Conservation (phyloP, 768 basidiomycete species). For the Suillus clintonianus region DNA sequence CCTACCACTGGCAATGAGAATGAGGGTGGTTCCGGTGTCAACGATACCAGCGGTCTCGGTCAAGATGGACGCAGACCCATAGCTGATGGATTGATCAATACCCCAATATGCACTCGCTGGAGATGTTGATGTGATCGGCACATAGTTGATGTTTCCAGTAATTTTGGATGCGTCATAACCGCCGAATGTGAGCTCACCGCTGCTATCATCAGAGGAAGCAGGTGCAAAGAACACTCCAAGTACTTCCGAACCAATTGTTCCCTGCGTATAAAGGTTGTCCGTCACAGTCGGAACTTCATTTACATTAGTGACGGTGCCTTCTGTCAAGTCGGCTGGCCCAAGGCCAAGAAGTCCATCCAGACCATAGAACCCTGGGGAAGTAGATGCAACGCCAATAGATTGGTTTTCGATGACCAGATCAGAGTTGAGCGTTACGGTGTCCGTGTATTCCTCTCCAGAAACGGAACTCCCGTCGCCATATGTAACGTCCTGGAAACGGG, state of each 20-base stretch:
- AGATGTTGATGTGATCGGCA: slow-evolving; percentile 29
- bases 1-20: slow-evolving; percentile 10
- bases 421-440: slow-evolving; percentile 14
- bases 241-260: slow-evolving; percentile 23
- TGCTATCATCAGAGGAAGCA: slow-evolving; percentile 15
- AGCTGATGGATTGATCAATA: slow-evolving; percentile 32
- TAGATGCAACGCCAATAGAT: slow-evolving; percentile 33
- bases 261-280: slow-evolving; percentile 35
- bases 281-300: slow-evolving; percentile 21
- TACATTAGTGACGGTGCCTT: not conserved
- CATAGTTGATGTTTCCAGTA: slow-evolving; percentile 31
- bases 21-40: slow-evolving; percentile 38
- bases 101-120: slow-evolving; percentile 38
- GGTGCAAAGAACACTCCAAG: slow-evolving; percentile 36
- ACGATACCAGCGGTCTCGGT: slow-evolving; percentile 34
- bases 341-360: slow-evolving; percentile 34
- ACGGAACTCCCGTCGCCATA: slow-evolving; percentile 16
- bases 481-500: not conserved
- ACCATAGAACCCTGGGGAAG: slow-evolving; percentile 17
- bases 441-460: slow-evolving; percentile 18
- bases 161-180: slow-evolving; percentile 33
- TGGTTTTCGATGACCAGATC: slow-evolving; percentile 27
- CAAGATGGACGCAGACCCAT: slow-evolving; percentile 26
- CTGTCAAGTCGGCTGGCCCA: not conserved
- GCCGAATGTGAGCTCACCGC: slow-evolving; percentile 41